These are phyloP conservation scores for Cryptococcus hybrid DNA, from an alignment of 1,284 basidiomycete genomes.

Conservation along the genomic window DNA sequence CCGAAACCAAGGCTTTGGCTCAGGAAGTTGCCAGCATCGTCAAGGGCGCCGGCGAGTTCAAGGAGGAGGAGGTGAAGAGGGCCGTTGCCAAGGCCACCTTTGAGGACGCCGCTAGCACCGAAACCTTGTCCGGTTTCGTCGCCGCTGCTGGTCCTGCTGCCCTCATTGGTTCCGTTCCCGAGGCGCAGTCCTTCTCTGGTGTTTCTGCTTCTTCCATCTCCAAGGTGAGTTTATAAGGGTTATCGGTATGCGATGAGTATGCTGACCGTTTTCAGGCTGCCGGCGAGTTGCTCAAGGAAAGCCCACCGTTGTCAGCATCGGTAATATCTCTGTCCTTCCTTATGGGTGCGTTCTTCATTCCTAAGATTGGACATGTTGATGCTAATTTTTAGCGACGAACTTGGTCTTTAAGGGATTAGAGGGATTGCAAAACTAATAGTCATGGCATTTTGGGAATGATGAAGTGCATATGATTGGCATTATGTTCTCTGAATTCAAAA, in stretches of 20 bases:
- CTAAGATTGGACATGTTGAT: neutral
- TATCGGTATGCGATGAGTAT: neutral
- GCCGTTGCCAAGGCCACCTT: conserved; percentile 88
- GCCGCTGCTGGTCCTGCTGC: conserved; percentile 54
- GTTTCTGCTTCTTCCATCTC: conserved; percentile 58
- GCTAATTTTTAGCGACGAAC: conserved; percentile 59
- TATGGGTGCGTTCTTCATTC: conserved; percentile 55
- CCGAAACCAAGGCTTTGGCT: conserved; percentile 53
- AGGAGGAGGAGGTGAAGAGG: conserved; percentile 69
- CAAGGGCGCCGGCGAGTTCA: conserved; percentile 61
- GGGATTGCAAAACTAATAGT: conserved; percentile 4
- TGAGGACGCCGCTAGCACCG: conserved; percentile 65
- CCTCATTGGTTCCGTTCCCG: conserved; percentile 12
- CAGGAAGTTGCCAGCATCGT: conserved; percentile 65
- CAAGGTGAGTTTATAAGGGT: conserved; percentile 55
- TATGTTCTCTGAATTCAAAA: conserved; percentile 1
- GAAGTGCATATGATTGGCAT: conserved; percentile 5
- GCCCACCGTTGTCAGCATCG: conserved; percentile 82
- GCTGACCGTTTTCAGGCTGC: conserved; percentile 30
- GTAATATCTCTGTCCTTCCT: conserved; percentile 71
- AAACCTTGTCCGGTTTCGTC: conserved; percentile 68
- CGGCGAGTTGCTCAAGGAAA: conserved; percentile 55
- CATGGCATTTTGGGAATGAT: conserved; percentile 4
- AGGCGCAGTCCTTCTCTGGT: conserved; percentile 18
- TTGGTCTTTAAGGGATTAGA: conserved; percentile 62